A percentile compares a stretch with the other conserved stretches of the same genome.
These are phyloP conservation scores for Chalciporus sphaerocephalus DNA, from an alignment of 768 basidiomycete species.

Conservation along the genomic window DNA sequence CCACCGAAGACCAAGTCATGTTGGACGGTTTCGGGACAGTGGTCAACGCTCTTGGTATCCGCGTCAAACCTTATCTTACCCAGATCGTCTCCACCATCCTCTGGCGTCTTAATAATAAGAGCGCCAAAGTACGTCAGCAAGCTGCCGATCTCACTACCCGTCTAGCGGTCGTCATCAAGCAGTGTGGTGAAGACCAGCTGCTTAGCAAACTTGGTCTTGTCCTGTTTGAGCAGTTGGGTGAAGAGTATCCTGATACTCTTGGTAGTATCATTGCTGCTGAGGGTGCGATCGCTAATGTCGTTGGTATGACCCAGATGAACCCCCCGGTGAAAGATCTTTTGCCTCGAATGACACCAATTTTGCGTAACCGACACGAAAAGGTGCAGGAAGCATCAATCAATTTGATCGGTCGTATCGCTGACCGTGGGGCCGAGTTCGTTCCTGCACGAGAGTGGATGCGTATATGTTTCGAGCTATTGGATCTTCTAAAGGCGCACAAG, in stretches of 20 bases:
- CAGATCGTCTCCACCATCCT: constrained; percentile 99
- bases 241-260: constrained; percentile 98
- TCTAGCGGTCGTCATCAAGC: constrained; percentile 96
- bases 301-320: constrained; percentile 99
- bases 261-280: constrained; percentile 99
- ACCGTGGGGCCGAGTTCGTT: constrained; percentile 98
- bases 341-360: constrained; percentile 99
- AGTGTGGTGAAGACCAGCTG: constrained; percentile 94
- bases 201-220: constrained; percentile 95
- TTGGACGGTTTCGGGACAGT: constrained; percentile 97
- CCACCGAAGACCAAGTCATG: constrained; percentile 99
- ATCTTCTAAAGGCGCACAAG: constrained; percentile 97
- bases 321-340: constrained; percentile 98
- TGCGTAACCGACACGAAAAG: constrained; percentile 98
- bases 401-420: constrained; percentile 98
- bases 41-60: constrained; percentile 92
- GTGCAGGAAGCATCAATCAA: constrained; percentile 99
- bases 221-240: constrained; percentile 96
- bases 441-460: constrained; percentile 99
- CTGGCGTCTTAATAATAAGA: constrained; percentile 99
- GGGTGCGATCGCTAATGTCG: constrained; percentile 98
- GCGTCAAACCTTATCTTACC: constrained; percentile 96
- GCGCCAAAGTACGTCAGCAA: constrained; percentile 97
- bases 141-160: constrained; percentile 98
- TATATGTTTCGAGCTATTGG: constrained; percentile 96